Conservation (phyloP, 2,329 filamentous ascomycete species). For the Diaporthe sp. region DNA sequence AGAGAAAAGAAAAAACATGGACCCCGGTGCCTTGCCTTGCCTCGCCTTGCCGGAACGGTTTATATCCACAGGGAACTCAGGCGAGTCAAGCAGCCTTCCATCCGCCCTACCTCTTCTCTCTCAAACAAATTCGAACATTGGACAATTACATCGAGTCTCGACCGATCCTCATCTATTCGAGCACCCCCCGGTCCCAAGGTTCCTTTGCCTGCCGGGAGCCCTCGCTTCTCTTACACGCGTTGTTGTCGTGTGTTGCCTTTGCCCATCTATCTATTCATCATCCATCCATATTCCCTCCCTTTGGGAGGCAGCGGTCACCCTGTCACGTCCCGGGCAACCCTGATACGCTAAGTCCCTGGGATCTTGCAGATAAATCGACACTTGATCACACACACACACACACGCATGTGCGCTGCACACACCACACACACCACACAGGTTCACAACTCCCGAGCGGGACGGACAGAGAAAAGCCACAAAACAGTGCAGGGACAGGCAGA, state of each 20-base stretch:
- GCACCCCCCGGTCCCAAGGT: background rate
- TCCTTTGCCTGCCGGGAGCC: conserved; percentile 10
- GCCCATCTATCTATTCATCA: background rate
- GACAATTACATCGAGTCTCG: background rate
- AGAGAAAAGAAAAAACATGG: background rate
- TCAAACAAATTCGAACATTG: background rate
- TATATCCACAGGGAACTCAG: conserved; percentile 18
- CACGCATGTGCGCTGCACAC: background rate
- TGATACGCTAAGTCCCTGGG: conserved; percentile 18
- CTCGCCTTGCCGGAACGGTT: background rate
- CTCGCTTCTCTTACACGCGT: background rate
- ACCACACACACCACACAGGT: background rate
- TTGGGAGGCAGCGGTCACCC: conserved; percentile 17
- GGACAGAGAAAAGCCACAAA: conserved; percentile 13
- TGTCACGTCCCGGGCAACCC: conserved; percentile 19
- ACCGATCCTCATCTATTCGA: background rate
- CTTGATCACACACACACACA: conserved; percentile 16
- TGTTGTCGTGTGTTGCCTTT: background rate
- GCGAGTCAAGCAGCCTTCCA: conserved; percentile 24
- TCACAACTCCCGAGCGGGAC: conserved; percentile 21
- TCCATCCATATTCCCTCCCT: background rate
- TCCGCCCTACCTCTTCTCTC: conserved; percentile 1
- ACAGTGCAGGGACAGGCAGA: background rate
- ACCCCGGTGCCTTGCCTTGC: background rate
- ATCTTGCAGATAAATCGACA: conserved; percentile 19